Conservation (phyloP, 2,329 filamentous ascomycete genomes). For the Talaromyces sp. region DNA sequence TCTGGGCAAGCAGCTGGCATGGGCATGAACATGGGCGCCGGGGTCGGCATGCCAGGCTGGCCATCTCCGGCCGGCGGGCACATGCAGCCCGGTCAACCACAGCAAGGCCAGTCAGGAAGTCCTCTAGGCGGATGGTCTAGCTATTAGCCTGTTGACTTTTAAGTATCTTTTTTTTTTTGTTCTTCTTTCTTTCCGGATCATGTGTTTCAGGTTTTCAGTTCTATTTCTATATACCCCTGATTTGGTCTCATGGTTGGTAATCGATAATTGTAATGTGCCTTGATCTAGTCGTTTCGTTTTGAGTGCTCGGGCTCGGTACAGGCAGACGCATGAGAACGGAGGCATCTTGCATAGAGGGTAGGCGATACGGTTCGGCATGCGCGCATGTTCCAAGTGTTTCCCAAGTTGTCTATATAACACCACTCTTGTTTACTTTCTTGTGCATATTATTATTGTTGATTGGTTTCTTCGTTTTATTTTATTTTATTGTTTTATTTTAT, state of each 20-base stretch:
- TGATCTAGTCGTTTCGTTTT: not conserved
- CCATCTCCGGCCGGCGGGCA: slow-evolving; percentile 26
- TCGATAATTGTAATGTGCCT: slow-evolving; percentile 5
- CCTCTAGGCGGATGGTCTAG: slow-evolving; percentile 32
- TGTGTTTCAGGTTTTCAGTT: slow-evolving; percentile 2
- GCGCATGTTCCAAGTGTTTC: not conserved
- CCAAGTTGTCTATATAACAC: not conserved
- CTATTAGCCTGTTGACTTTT: slow-evolving; percentile 21
- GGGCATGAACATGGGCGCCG: slow-evolving; percentile 30
- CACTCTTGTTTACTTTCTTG: not conserved
- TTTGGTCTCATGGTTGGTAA: not conserved
- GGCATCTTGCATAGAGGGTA: not conserved
- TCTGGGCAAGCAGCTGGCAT: slow-evolving; percentile 32
- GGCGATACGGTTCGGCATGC: not conserved
- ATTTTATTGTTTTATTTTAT: not conserved
- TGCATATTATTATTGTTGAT: not conserved
- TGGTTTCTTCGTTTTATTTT: not conserved
- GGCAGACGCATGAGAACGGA: not conserved
- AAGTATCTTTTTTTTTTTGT: slow-evolving; percentile 13
- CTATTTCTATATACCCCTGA: slow-evolving; percentile 7
- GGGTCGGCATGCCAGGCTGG: slow-evolving; percentile 32
- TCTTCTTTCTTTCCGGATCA: not conserved
- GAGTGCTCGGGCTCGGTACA: not conserved
- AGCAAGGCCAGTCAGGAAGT: slow-evolving; percentile 32
- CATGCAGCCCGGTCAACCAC: slow-evolving; percentile 34